Evolutionary conservation across 352 stramenopile genomes (phyloP).

Genomic region (Pythium biforme): DNA sequence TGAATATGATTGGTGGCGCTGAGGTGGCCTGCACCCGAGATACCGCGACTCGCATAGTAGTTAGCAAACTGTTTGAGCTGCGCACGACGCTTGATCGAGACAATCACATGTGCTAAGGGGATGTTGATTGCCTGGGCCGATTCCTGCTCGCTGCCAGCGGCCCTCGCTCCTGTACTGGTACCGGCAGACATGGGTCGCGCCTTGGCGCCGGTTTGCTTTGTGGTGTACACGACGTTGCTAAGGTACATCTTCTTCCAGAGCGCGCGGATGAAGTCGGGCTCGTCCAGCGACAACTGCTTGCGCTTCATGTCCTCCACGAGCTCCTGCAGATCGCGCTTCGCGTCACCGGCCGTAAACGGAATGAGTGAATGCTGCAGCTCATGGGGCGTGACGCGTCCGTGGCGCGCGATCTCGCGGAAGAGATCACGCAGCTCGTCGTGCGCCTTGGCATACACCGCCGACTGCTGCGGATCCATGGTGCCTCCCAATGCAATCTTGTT

Average conservation of each 20-base stretch:
- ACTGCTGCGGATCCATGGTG: slow-evolving; percentile 48
- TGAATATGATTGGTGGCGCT: slow-evolving; percentile 9
- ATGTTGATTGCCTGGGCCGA: slow-evolving; percentile 39
- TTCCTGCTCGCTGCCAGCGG: not conserved
- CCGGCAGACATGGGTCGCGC: not conserved
- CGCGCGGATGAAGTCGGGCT: slow-evolving; percentile 60
- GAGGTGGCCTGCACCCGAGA: slow-evolving; percentile 56
- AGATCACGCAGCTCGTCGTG: slow-evolving; percentile 57
- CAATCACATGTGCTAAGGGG: slow-evolving; percentile 62
- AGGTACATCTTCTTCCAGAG: slow-evolving; percentile 73
- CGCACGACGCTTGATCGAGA: slow-evolving; percentile 62
- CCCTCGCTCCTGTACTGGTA: not conserved
- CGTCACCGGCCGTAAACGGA: slow-evolving; percentile 61
- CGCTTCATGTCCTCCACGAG: slow-evolving; percentile 52
- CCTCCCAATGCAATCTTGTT: not conserved
- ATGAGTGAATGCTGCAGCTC: slow-evolving; percentile 53
- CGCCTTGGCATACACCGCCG: slow-evolving; percentile 38
- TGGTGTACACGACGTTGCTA: slow-evolving; percentile 37
- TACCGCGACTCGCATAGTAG: slow-evolving; percentile 67
- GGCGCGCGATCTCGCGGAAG: slow-evolving; percentile 51
- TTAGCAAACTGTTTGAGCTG: slow-evolving; percentile 68
- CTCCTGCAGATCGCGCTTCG: slow-evolving; percentile 46
- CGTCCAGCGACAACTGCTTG: slow-evolving; percentile 43
- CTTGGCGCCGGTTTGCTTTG: slow-evolving; percentile 4
- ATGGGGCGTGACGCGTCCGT: slow-evolving; percentile 39